Evolutionary conservation across 768 basidiomycete genomes (phyloP).

Genomic region (Xanthoconium purpureum): DNA sequence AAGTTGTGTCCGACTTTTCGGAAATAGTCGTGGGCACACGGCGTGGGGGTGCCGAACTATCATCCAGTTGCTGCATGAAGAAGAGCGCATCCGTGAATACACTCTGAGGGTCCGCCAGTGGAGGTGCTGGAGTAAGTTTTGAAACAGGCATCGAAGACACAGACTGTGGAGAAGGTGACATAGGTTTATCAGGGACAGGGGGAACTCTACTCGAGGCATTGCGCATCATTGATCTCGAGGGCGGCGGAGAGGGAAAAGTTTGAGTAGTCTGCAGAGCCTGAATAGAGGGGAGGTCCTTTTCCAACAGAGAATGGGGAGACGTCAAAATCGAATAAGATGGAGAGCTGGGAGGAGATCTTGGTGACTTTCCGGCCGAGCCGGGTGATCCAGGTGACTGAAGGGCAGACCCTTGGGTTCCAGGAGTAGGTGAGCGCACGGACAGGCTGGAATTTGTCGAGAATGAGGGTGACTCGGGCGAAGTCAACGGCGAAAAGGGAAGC

Average conservation of each 20-base stretch:
- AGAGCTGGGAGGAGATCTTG: constrained; percentile 24
- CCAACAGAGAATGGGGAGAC: constrained; percentile 34
- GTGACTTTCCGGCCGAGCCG: constrained; percentile 9
- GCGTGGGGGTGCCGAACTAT: constrained; percentile 27
- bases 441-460: constrained; percentile 31
- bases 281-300: constrained; percentile 34
- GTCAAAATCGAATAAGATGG: constrained; percentile 34
- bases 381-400: constrained; percentile 20
- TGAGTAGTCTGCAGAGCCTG: constrained; percentile 27
- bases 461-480: constrained; percentile 31
- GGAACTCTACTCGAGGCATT: constrained; percentile 18
- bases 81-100: constrained; percentile 59
- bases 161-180: constrained; percentile 14
- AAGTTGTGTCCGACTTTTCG: constrained; percentile 39
- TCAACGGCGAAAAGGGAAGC: constrained; percentile 30
- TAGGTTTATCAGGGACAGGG: constrained; percentile 27
- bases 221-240: constrained; percentile 15
- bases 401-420: constrained; percentile 12
- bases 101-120: constrained; percentile 29
- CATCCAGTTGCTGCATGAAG: constrained; percentile 62
- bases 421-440: constrained; percentile 18
- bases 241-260: background rate
- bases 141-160: constrained; percentile 24
- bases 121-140: constrained; percentile 24
- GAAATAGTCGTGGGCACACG: constrained; percentile 46